Evolutionary conservation across 768 basidiomycete species (phyloP).

Genomic region (Agaricus sinodeliciosus): DNA sequence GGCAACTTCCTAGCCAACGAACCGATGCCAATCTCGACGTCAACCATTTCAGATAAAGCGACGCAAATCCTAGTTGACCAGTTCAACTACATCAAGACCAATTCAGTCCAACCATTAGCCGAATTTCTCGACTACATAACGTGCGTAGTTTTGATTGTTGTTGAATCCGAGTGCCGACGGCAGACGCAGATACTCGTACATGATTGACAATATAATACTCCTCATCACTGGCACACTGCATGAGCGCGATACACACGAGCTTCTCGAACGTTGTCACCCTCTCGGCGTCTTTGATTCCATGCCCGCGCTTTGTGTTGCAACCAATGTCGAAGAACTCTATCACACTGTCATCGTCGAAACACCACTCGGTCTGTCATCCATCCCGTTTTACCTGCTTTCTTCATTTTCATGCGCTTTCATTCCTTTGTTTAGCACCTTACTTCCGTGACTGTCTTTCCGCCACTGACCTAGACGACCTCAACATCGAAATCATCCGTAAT

Average conservation of each 20-base stretch:
- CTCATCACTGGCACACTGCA: slow-evolving; percentile 96
- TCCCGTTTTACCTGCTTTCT: neutral
- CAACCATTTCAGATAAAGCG: slow-evolving; percentile 95
- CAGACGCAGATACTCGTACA: slow-evolving; percentile 80
- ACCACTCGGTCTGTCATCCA: slow-evolving; percentile 68
- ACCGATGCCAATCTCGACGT: slow-evolving; percentile 86
- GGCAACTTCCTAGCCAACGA: slow-evolving; percentile 98
- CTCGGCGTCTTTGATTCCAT: slow-evolving; percentile 97
- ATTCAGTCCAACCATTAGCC: slow-evolving; percentile 84
- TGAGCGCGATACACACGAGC: slow-evolving; percentile 94
- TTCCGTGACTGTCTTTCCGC: slow-evolving; percentile 95
- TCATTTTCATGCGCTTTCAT: slow-evolving; percentile 1
- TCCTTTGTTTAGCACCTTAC: slow-evolving; percentile 63
- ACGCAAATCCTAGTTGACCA: slow-evolving; percentile 94
- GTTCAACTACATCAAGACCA: slow-evolving; percentile 89
- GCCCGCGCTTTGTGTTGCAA: slow-evolving; percentile 98
- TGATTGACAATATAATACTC: slow-evolving; percentile 99
- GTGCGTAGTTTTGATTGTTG: slow-evolving; percentile 40
- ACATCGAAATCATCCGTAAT: slow-evolving; percentile 99
- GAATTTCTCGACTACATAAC: slow-evolving; percentile 98
- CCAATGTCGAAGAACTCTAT: slow-evolving; percentile 97
- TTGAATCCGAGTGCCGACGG: neutral
- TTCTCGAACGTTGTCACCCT: slow-evolving; percentile 94
- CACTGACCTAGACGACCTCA: slow-evolving; percentile 94
- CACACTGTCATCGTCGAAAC: slow-evolving; percentile 97